Evolutionary conservation across 495 filamentous ascomycete species (phyloP), one percentile per base, ranked within the genome.

Genomic region (Articulospora tetracladia): DNA sequence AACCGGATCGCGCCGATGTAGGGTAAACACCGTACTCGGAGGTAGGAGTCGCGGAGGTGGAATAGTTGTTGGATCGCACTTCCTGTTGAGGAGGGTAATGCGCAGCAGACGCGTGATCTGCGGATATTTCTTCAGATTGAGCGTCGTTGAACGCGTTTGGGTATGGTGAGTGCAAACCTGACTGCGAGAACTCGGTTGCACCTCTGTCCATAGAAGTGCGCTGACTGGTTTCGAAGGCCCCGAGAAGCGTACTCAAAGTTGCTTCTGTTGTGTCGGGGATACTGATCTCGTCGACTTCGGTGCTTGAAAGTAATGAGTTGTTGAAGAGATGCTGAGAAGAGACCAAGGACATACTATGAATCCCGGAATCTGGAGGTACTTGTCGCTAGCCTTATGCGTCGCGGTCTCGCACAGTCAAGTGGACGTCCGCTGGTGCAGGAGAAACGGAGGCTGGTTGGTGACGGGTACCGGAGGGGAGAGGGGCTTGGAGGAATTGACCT

Each of bases 81-180:
- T 96, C 93, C 74, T 87, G 88, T 69, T 88, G 86, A 61, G 82
- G 80, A 34, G 86, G 70, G 72, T 85, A 88, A 64, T 85, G 80
- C 71, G 86, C 87, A 86, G 88, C 88, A 87, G 91, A 89, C 70
- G 84, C 81, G 77, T 87, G 88, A 86, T 94, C 92, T 94, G 86
- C 84, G 76, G 86, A 77, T 70, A 83, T 82, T 68, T 79, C 83
- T 87, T 93, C 86, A 92, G 91, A 91, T 74, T 84, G 81, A 68
- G 79, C 77, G 79, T 84, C 79, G 76, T 79, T 84, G 77, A 79
- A 77, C 74, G 81, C 80, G 68, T 83, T 79, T 79, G 86, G 81
- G 81, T 85, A 86, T 79, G 85, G 88, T 86, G 86, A 86, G 77
- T 83, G 86, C 93, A 90, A 95, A 96, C 92, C 93, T 96, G 92